Base-by-base conservation (phyloP, 306 rosid species). In the Pterocarpus santalinus region DNA sequence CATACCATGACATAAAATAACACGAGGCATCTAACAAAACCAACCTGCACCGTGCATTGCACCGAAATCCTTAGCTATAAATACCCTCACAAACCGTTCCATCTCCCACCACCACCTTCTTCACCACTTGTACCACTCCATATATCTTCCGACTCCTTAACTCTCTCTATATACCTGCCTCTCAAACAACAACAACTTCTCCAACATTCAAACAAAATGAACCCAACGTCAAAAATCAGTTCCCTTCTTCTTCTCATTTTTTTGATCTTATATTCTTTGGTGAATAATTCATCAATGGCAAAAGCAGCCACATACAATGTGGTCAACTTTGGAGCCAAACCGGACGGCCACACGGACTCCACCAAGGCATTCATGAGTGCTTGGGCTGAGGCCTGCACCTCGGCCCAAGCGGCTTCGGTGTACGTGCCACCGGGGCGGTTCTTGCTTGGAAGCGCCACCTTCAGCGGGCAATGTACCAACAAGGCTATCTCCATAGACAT, bases 361-460 rank as follows among this genome's bases (percentile, higher is more conserved):
- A 84, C 92, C 52, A 35, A 71, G 22, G 91, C 91, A 1, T 87
- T 92, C 53, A 66, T 82, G 0, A 61, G 57, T 4, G 88, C 88
- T 28, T 92, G 97, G 94, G 5, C 73, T 3, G 57, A 85, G 6
- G 97, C 92, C 0, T 92, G 94, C 43, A 72, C 64, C 3, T 84
- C 89, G 0, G 5, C 44, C 0, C 16, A 22, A 1, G 78, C 90
- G 0, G 8, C 76, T 3, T 4, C 71, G 5, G 76, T 92, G 8
- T 43, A 43, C 11, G 85, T 92, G 12, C 94, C 92, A 0, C 81
- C 11, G 16, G 94, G 94, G 8, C 14, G 77, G 73, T 91, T 88
- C 80, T 57, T 79, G 64, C 62, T 87, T 3, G 69, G 61, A 12
- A 61, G 60, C 0, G 62, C 30, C 1, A 77, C 69, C 8, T 87